Evolutionary conservation across 1,284 basidiomycete species (phyloP), one percentile per base, ranked within the genome.

Genomic region (Puccinia coronata): DNA sequence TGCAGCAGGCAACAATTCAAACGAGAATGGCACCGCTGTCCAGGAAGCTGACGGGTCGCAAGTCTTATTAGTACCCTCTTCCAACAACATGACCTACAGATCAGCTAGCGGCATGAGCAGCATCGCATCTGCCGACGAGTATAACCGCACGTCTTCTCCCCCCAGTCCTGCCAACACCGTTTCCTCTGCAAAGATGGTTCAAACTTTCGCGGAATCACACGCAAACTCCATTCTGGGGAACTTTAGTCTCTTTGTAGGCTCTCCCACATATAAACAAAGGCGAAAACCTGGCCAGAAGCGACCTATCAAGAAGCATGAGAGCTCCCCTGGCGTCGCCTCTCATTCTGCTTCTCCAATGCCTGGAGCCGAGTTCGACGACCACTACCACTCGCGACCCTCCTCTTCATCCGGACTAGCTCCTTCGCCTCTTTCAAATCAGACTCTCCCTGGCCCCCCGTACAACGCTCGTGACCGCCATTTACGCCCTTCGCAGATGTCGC

Each of bases 251-350:
- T 92, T 93, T 81, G 92, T 92, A 85, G 93, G 93, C 11, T 92
- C 90, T 82, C 92, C 92, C 1, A 90, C 90, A 9, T 95, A 95
- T 88, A 95, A 95, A 87, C 91, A 92, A 84, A 89, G 93, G n/a
- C 89, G 92, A 82, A 93, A 93, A 88, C 92, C 92, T 86, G 88
- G 82, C n/a, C 89, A 80, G 65, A 80, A 80, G 43, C 49, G 78
- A n/a, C 78, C 78, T 12, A 18, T 55, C 9, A 80, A 80, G 57
- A 69, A 65, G 12, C 49, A 49, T 18, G 78, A 80, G 20, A 80
- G 69, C 25, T 80, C 78, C 25, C 78, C 78, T 23, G 78, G 78
- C 34, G 69, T 80, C 6, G 55, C 31, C 63, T 80, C 78, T 31
- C 78, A 80, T 55, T 80, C 78, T 57, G 78, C 69, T 41, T 80